Percentiles rank a stretch among this genome's conserved stretches.
phyloP scores from a whole-genome alignment of 176 grass and related monocot species.

The Bonia amplexicaulis region DNA sequence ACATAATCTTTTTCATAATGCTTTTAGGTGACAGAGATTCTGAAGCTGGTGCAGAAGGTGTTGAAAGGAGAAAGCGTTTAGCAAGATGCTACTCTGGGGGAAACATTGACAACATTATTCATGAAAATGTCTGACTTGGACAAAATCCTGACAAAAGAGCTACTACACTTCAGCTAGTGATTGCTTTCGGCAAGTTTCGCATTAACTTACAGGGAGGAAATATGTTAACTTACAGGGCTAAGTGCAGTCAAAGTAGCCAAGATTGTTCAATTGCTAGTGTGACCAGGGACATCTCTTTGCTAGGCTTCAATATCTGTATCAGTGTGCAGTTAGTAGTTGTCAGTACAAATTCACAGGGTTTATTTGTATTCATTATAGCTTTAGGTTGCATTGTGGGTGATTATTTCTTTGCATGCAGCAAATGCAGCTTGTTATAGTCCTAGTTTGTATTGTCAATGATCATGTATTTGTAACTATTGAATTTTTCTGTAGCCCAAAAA shows the following conservation, averaged over 20 bases:
- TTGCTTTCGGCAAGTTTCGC: neutral
- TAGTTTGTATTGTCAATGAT: neutral
- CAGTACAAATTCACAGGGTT: neutral
- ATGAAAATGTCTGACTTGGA: neutral
- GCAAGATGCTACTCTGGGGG: neutral
- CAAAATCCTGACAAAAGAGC: neutral
- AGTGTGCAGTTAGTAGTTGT: conserved; percentile 27
- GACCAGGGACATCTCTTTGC: neutral
- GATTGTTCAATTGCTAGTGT: conserved; percentile 20
- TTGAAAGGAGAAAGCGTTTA: conserved; percentile 59
- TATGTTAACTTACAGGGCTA: neutral
- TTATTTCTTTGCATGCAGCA: conserved; percentile 6
- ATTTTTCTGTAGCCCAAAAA: neutral
- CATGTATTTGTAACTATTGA: conserved; percentile 5
- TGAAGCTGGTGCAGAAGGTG: conserved; percentile 51
- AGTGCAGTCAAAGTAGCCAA: conserved; percentile 9
- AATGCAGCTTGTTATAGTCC: neutral
- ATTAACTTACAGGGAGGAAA: conserved; percentile 4
- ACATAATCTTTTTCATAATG: neutral
- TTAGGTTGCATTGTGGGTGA: neutral
- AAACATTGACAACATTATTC: neutral
- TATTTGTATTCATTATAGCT: neutral
- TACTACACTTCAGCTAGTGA: neutral
- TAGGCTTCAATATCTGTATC: neutral
- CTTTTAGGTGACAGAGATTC: conserved; percentile 59